Evolutionary conservation across 2,329 filamentous ascomycete species (phyloP).

Genomic region (Aureobasidium leucospermi): DNA sequence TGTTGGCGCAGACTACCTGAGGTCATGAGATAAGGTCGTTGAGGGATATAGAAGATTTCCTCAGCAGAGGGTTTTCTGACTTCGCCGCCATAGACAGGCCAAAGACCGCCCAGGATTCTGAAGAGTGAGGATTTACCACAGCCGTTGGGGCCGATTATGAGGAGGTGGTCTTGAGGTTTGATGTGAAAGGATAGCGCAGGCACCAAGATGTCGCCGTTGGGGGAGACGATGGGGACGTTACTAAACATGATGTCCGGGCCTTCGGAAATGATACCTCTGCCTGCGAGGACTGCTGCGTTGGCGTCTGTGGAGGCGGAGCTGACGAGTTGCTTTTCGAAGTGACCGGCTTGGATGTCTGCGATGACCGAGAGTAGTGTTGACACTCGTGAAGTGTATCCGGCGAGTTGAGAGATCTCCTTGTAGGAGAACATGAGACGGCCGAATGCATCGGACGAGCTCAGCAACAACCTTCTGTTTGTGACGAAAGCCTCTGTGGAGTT

Average conservation of each 20-base stretch:
- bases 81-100: conserved; percentile 93
- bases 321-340: conserved; percentile 94
- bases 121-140: conserved; percentile 96
- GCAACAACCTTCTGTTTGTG: conserved; percentile 83
- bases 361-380: conserved; percentile 87
- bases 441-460: conserved; percentile 92
- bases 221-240: conserved; percentile 90
- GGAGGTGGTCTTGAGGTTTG: conserved; percentile 76
- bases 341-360: conserved; percentile 81
- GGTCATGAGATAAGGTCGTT: conserved; percentile 86
- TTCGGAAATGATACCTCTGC: conserved; percentile 74
- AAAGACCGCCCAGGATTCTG: conserved; percentile 89
- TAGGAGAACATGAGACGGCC: conserved; percentile 96
- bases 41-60: conserved; percentile 97
- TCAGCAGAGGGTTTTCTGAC: conserved; percentile 87
- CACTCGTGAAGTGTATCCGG: conserved; percentile 89
- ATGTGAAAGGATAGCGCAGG: conserved; percentile 81
- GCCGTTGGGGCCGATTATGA: conserved; percentile 93
- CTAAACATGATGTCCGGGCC: conserved; percentile 78
- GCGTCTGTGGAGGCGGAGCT: conserved; percentile 76
- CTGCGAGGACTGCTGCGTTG: conserved; percentile 74
- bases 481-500: conserved; percentile 59
- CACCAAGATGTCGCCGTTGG: conserved; percentile 89
- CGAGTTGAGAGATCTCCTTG: conserved; percentile 92
- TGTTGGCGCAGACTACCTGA: conserved; percentile 90